Evolutionary conservation across 139 green algal genomes (phyloP).

Genomic region (Astrephomene gubernaculifera): DNA sequence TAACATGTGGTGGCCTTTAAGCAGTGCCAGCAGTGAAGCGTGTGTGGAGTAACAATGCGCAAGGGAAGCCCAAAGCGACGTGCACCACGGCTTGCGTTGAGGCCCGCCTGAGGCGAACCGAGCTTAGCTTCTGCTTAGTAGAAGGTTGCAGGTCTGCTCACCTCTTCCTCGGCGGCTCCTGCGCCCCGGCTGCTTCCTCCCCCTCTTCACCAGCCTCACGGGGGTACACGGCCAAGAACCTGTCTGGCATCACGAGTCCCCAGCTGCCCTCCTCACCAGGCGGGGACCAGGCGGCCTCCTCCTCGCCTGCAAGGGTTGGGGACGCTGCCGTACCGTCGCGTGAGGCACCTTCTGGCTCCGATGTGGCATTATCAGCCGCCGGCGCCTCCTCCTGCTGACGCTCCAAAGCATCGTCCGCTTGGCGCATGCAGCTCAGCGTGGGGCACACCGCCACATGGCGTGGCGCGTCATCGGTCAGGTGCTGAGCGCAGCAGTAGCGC

Average conservation of each 20-base stretch:
- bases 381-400: not conserved
- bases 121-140: no score
- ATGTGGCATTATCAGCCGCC: not conserved
- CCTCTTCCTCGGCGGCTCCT: not conserved
- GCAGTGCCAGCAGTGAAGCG: no score
- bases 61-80: no score
- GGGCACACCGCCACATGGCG: not conserved
- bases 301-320: no score
- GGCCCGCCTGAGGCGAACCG: no score
- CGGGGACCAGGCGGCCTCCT: no score
- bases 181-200: not conserved
- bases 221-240: not conserved
- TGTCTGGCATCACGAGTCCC: not conserved
- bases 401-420: not conserved
- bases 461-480: not conserved
- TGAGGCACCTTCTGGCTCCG: no score
- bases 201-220: not conserved
- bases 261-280: not conserved
- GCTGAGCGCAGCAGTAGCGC: constrained; percentile 5
- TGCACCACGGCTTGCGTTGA: no score
- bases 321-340: no score
- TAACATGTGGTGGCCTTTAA: no score
- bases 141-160: no score
- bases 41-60: no score
- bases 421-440: not conserved